Percentiles rank a stretch among this genome's conserved stretches.
phyloP scores from a whole-genome alignment of 73 alveolate species.

The Paraurostyla sp. region DNA sequence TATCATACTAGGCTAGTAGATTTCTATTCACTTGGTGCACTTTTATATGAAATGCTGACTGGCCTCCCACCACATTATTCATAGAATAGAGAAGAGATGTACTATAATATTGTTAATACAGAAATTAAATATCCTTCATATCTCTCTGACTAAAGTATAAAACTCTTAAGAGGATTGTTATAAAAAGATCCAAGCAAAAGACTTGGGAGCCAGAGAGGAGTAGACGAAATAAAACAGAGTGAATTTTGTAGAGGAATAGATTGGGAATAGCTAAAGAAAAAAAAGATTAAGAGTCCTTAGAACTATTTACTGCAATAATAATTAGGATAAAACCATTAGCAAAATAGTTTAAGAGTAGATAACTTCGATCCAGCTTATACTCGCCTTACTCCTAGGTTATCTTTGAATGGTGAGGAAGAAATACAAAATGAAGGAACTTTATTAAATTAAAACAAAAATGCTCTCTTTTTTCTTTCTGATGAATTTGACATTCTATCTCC shows the following conservation, averaged over 20 bases:
- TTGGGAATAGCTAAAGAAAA: conserved; percentile 71
- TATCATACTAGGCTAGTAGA: conserved; percentile 84
- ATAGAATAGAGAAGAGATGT: conserved; percentile 73
- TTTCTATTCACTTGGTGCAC: conserved; percentile 92
- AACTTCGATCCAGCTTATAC: conserved; percentile 74
- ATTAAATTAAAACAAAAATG: no score
- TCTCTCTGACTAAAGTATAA: conserved; percentile 40
- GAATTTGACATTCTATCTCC: no score
- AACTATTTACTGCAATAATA: conserved; percentile 48
- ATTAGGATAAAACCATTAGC: not conserved
- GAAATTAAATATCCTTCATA: conserved; percentile 68
- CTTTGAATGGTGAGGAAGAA: not conserved
- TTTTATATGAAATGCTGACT: conserved; percentile 88
- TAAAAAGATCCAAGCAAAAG: conserved; percentile 61
- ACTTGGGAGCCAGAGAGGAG: conserved; percentile 41
- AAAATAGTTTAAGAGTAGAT: not conserved
- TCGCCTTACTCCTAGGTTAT: not conserved
- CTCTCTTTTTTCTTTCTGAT: no score
- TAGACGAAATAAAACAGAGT: conserved; percentile 62
- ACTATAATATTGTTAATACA: conserved; percentile 70
- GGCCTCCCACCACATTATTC: conserved; percentile 96
- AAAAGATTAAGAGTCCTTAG: conserved; percentile 61
- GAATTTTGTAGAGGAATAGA: conserved; percentile 71
- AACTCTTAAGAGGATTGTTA: conserved; percentile 44
- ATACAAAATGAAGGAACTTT: not conserved